These are phyloP conservation scores for Leccinum rimulosum DNA, from an alignment of 768 basidiomycete genomes.

Conservation along the genomic window DNA sequence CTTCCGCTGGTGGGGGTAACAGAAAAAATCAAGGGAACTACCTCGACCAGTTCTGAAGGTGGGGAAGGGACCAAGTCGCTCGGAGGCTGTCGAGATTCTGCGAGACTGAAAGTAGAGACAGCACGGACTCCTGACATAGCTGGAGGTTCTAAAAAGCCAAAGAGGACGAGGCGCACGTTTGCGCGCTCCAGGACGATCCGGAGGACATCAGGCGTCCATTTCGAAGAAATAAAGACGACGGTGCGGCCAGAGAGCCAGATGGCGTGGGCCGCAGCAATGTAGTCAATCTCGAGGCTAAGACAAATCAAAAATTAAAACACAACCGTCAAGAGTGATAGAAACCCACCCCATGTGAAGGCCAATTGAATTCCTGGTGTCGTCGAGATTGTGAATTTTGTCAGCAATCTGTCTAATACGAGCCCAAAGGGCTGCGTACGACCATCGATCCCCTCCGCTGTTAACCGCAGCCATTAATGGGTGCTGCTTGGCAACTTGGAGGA, in stretches of 20 bases:
- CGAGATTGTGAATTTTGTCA: conserved; percentile 18
- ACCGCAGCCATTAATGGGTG: conserved; percentile 25
- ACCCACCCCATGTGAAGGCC: conserved; percentile 29
- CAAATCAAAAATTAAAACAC: neutral
- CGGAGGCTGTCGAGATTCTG: conserved; percentile 9
- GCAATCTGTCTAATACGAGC: conserved; percentile 28
- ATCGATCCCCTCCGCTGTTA: conserved; percentile 18
- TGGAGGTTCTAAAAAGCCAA: conserved; percentile 17
- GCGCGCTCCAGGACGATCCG: conserved; percentile 22
- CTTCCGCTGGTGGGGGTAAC: conserved; percentile 30
- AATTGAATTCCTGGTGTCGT: conserved; percentile 16
- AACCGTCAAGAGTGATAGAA: neutral
- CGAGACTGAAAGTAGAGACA: conserved; percentile 20
- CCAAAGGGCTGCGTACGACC: conserved; percentile 34
- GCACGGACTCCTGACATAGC: conserved; percentile 7
- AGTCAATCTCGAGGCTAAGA: conserved; percentile 29
- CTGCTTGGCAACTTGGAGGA: conserved; percentile 29
- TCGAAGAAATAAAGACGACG: conserved; percentile 30
- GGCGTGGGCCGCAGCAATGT: conserved; percentile 30
- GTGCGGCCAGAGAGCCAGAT: conserved; percentile 28
- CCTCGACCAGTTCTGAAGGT: conserved; percentile 17
- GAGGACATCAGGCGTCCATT: conserved; percentile 30
- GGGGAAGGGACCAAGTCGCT: conserved; percentile 13
- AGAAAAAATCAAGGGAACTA: conserved; percentile 26
- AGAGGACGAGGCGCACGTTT: conserved; percentile 22